phyloP scores from a whole-genome alignment of 1,284 basidiomycete species.

The Fomitiporia mediterranea region DNA sequence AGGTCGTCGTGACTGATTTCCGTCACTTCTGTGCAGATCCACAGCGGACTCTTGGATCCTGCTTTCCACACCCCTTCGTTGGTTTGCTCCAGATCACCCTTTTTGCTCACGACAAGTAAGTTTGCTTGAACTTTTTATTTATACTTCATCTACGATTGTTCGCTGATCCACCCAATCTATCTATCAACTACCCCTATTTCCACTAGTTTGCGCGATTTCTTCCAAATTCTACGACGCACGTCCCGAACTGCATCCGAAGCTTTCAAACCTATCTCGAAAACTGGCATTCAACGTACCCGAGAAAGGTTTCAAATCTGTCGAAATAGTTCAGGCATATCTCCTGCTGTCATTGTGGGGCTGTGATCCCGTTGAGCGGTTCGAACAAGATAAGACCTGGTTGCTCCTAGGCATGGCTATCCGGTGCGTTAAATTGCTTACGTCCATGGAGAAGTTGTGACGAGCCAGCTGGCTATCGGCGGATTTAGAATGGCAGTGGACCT shows the following conservation, averaged over 20 bases:
- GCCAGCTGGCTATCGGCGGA: not conserved
- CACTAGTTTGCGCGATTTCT: conserved; percentile 85
- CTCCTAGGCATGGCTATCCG: conserved; percentile 82
- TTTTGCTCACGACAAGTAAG: conserved; percentile 90
- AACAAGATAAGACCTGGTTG: conserved; percentile 96
- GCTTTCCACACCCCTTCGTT: conserved; percentile 90
- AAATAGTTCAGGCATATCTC: conserved; percentile 90
- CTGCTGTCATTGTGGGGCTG: conserved; percentile 81
- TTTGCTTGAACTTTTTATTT: conserved; percentile 38
- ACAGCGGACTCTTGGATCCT: conserved; percentile 70
- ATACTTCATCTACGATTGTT: not conserved
- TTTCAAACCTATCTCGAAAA: conserved; percentile 83
- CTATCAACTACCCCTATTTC: not conserved
- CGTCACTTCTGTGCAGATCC: conserved; percentile 45
- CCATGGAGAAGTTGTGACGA: conserved; percentile 4
- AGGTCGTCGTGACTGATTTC: not conserved
- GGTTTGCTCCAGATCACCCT: conserved; percentile 88
- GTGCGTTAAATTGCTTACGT: conserved; percentile 33
- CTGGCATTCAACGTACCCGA: conserved; percentile 88
- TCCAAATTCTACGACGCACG: conserved; percentile 85
- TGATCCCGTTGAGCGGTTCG: conserved; percentile 90
- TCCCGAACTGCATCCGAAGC: conserved; percentile 77
- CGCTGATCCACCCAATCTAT: conserved; percentile 15
- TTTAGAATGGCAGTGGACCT: conserved; percentile 93
- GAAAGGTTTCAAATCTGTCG: conserved; percentile 89